Percentiles rank a stretch among this genome's conserved stretches.
Conservation (phyloP, 1,284 basidiomycete genomes). For the Microbotryum violaceum region DNA sequence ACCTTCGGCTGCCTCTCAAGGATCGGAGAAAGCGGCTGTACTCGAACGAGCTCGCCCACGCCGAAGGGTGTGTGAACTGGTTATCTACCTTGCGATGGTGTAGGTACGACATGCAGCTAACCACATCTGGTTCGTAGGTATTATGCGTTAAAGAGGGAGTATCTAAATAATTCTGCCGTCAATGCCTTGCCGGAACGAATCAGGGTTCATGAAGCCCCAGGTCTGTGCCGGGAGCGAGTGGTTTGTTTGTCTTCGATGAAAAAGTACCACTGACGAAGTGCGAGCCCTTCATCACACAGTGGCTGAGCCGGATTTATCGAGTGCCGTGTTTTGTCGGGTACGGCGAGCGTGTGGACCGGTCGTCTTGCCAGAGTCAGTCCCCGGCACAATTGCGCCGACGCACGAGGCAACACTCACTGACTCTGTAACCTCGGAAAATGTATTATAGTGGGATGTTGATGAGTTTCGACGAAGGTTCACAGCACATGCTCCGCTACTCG, state of each 20-base stretch:
- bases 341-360: conserved; percentile 22
- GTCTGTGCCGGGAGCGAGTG: conserved; percentile 1
- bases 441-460: conserved; percentile 19
- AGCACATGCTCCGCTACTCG: conserved; percentile 30
- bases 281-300: conserved; percentile 3
- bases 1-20: conserved; percentile 7
- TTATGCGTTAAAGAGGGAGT: conserved; percentile 19
- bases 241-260: neutral
- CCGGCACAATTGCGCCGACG: neutral
- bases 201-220: conserved; percentile 10
- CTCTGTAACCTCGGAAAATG: neutral
- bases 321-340: conserved; percentile 24
- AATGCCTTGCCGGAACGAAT: conserved; percentile 23
- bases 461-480: conserved; percentile 14
- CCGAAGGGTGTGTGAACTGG: conserved; percentile 11
- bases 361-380: conserved; percentile 26
- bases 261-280: neutral
- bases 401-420: neutral
- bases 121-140: conserved; percentile 5
- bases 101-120: neutral
- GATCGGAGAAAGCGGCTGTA: conserved; percentile 20
- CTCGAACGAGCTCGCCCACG: conserved; percentile 20
- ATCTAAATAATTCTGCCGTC: conserved; percentile 25
- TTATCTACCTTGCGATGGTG: too few species aligned
- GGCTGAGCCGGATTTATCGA: conserved; percentile 19